Conservation (phyloP, 2,329 filamentous ascomycete species). For the Lachnellula arida region DNA sequence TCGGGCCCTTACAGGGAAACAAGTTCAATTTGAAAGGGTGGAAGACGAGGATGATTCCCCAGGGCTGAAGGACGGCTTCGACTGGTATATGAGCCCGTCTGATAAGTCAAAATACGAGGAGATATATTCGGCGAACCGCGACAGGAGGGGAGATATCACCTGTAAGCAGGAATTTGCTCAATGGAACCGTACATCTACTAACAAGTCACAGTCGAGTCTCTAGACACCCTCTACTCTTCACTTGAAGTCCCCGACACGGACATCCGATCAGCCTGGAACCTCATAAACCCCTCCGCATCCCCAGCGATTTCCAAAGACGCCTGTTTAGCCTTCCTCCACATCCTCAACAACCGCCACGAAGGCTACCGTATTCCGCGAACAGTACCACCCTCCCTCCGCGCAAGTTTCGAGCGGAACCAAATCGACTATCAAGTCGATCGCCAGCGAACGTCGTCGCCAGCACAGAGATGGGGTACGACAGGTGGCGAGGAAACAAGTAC, state of each 20-base stretch:
- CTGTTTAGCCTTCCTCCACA: conserved; percentile 89
- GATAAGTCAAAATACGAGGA: conserved; percentile 95
- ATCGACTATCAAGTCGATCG: conserved; percentile 94
- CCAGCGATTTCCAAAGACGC: conserved; percentile 91
- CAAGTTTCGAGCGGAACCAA: conserved; percentile 90
- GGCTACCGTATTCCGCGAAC: conserved; percentile 89
- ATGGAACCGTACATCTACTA: conserved; percentile 1
- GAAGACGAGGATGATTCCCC: conserved; percentile 77
- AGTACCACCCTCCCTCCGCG: conserved; percentile 83
- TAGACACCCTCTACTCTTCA: conserved; percentile 80
- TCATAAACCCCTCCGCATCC: conserved; percentile 86
- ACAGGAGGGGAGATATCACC: conserved; percentile 77
- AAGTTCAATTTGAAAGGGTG: conserved; percentile 78
- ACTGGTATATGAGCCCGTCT: conserved; percentile 96
- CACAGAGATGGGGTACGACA: conserved; percentile 73
- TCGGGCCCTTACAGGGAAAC: conserved; percentile 72
- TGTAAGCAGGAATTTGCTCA: conserved; percentile 49
- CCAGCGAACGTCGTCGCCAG: conserved; percentile 54
- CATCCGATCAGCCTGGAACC: conserved; percentile 89
- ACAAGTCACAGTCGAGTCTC: conserved; percentile 58
- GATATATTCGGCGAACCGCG: conserved; percentile 90
- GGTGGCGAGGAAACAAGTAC: conserved; percentile 76
- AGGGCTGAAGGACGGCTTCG: conserved; percentile 91
- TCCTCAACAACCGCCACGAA: conserved; percentile 92
- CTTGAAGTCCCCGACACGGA: conserved; percentile 72